phyloP scores from a whole-genome alignment of 129 eudicot genomes.

The Centaurea solstitialis region DNA sequence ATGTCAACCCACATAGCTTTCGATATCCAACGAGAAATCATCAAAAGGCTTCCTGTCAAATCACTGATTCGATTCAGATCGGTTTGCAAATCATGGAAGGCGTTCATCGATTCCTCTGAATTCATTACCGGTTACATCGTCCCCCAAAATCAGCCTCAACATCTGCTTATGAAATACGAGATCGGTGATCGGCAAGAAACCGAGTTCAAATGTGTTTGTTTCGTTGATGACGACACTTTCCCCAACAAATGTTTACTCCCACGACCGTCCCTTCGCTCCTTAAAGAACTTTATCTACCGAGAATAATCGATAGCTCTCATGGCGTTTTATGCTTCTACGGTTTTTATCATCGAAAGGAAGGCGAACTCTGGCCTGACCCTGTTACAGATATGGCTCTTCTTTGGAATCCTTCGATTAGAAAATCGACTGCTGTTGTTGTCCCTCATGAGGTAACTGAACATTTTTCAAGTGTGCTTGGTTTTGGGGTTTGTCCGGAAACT shows the following conservation, averaged over 20 bases:
- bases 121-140: no score
- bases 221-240: slow-evolving; percentile 1
- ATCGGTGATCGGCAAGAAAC: background rate
- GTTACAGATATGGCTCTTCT: background rate
- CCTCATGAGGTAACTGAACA: background rate
- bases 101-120: no score
- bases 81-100: no score
- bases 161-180: background rate
- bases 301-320: background rate
- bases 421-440: background rate
- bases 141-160: background rate
- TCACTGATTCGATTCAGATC: slow-evolving; percentile 16
- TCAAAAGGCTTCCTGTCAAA: slow-evolving; percentile 35
- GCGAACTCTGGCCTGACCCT: background rate
- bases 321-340: slow-evolving; percentile 29
- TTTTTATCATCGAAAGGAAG: background rate
- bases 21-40: slow-evolving; percentile 27
- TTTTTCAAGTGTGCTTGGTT: slow-evolving; percentile 30
- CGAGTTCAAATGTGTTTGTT: background rate
- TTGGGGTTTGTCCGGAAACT: slow-evolving; percentile 9
- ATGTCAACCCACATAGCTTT: no score
- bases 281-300: background rate
- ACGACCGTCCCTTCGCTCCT: background rate
- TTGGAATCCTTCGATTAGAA: slow-evolving; percentile 5
- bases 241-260: background rate